Conservation (phyloP, 1,284 basidiomycete genomes). For the Pseudozyma thailandica region DNA sequence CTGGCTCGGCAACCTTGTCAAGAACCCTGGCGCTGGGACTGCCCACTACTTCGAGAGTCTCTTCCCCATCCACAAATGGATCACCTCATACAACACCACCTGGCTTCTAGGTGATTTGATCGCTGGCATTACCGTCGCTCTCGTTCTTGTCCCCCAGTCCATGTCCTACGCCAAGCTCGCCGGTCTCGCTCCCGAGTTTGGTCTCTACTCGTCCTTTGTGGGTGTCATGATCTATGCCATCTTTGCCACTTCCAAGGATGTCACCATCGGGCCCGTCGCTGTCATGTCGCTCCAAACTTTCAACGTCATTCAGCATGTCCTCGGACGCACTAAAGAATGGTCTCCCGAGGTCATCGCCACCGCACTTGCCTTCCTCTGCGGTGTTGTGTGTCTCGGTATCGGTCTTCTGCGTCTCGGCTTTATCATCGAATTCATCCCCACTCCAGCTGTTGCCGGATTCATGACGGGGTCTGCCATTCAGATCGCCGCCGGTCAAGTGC, state of each 20-base stretch:
- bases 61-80: conserved; percentile 68
- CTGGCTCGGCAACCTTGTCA: conserved; percentile 53
- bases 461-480: conserved; percentile 71
- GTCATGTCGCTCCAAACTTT: conserved; percentile 95
- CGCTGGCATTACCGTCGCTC: conserved; percentile 68
- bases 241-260: conserved; percentile 68
- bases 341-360: conserved; percentile 80
- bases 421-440: conserved; percentile 93
- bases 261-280: conserved; percentile 72
- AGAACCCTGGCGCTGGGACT: conserved; percentile 41
- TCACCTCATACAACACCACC: conserved; percentile 66
- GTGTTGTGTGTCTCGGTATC: conserved; percentile 90
- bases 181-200: conserved; percentile 84
- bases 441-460: conserved; percentile 89
- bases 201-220: conserved; percentile 94
- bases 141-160: conserved; percentile 67
- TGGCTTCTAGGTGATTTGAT: conserved; percentile 69
- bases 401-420: conserved; percentile 92
- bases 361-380: conserved; percentile 85
- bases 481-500: conserved; percentile 65
- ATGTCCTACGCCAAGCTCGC: conserved; percentile 79
- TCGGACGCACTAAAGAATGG: conserved; percentile 24
- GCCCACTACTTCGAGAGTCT: conserved; percentile 60
- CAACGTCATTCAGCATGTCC: conserved; percentile 69
- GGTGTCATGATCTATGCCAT: conserved; percentile 79